Evolutionary conservation across 2,329 filamentous ascomycete species (phyloP), one percentile per base, ranked within the genome.

Genomic region (Colletotrichum tamarilloi): DNA sequence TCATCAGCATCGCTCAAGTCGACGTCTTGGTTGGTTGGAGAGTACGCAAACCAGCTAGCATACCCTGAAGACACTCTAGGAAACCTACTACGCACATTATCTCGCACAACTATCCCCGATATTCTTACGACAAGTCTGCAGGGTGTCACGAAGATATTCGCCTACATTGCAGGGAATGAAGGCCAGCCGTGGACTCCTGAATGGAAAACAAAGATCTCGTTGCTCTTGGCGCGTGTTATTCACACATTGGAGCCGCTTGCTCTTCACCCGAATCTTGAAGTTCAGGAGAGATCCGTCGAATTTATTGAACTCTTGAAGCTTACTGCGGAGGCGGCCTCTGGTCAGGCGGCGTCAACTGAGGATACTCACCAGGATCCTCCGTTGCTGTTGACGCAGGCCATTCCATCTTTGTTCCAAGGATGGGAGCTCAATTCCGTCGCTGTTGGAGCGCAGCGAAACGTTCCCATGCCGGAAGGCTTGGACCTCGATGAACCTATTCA

Each of bases 381-480:
- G 3, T 85, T 97, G 16, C 88, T 99, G 2, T 89, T 99, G 5
- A 97, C 95, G 0, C 94, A 97, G 80, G 95, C 95, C 4, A 94
- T 99, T 68, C 96, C 97, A 1, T 93, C 93, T 1, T 87, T 99
- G 2, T 98, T 98, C 80, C 87, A 89, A 6, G 95, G 95, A 0
- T 91, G 94, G 84, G 95, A 98, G 76, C 87, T 99, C 46, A 98
- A 98, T 76, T 97, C 97, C 0, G 96, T 99, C 11, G 95, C 97
- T 1, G 81, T 85, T 4, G 92, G 91, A 57, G 96, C 97, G 4
- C 95, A 98, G 80, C 90, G 88, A 64, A 97, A 98, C 78, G 95
- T 99, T 1, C 94, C 95, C 1, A 79, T 94, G 19, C 95, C 95
- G 0, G 86, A 90, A 7, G 92, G 90, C 3, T 85, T 99, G 6